phyloP scores from a whole-genome alignment of 352 stramenopile genomes.

The Globisporangium radiosum region DNA sequence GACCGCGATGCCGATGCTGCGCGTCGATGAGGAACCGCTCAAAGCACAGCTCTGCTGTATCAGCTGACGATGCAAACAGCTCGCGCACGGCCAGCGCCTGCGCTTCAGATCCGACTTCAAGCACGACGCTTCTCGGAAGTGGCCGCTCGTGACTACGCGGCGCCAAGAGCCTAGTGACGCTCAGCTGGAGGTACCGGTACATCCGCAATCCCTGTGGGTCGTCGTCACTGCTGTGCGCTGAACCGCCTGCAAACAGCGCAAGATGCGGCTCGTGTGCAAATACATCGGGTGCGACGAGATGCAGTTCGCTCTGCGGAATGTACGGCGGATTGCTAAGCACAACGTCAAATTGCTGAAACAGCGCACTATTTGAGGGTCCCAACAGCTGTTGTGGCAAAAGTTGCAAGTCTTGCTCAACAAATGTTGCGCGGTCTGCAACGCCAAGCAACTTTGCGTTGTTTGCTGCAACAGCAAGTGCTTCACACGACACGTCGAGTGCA shows the following conservation, averaged over 20 bases:
- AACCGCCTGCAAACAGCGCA: constrained; percentile 60
- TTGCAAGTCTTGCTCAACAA: constrained; percentile 30
- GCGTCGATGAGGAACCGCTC: constrained; percentile 36
- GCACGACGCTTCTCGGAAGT: constrained; percentile 15
- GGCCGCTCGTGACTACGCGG: neutral
- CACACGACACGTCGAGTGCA: constrained; percentile 49
- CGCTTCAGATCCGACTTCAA: constrained; percentile 53
- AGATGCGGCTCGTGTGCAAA: constrained; percentile 63
- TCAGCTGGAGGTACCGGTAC: constrained; percentile 36
- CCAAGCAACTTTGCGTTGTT: constrained; percentile 32
- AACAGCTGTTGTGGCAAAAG: neutral
- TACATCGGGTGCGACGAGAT: constrained; percentile 52
- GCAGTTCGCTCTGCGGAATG: constrained; percentile 46
- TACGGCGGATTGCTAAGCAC: constrained; percentile 74
- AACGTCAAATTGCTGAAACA: constrained; percentile 52
- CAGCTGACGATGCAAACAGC: constrained; percentile 23
- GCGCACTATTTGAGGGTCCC: neutral
- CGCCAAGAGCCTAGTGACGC: constrained; percentile 28
- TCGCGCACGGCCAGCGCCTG: constrained; percentile 38
- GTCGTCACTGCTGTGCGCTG: neutral
- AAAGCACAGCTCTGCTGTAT: constrained; percentile 13
- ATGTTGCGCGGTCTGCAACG: constrained; percentile 11
- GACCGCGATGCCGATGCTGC: constrained; percentile 24
- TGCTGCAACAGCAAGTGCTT: constrained; percentile 41
- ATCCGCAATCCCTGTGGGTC: constrained; percentile 38